A percentile compares a stretch with the other conserved stretches of the same genome.
phyloP scores from a whole-genome alignment of 805 yeast genomes.

The Barnettozyma sp. region DNA sequence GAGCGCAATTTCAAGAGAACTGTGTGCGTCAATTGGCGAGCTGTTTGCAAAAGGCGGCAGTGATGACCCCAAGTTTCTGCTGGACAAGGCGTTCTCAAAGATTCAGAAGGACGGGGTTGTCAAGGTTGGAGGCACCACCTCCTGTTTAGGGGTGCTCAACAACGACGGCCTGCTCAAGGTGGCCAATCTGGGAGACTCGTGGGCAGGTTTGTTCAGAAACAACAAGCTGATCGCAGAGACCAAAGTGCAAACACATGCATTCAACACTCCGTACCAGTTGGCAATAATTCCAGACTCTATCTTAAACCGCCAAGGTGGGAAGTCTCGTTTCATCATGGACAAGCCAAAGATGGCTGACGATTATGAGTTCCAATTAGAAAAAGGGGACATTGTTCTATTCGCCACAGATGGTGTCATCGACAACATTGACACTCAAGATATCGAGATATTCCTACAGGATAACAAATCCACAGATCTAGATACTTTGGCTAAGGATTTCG shows the following conservation, averaged over 20 bases:
- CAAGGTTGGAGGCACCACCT: constrained; percentile 90
- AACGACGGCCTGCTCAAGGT: constrained; percentile 49
- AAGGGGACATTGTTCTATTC: constrained; percentile 71
- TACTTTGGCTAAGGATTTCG: constrained; percentile 47
- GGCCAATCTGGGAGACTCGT: constrained; percentile 90
- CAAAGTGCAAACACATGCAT: constrained; percentile 72
- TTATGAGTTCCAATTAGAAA: constrained; percentile 55
- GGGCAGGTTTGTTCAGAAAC: constrained; percentile 81
- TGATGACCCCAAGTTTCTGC: constrained; percentile 32
- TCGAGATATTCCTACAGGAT: constrained; percentile 61
- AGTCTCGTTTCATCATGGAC: constrained; percentile 61
- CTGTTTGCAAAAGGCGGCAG: constrained; percentile 11
- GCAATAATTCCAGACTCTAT: constrained; percentile 72
- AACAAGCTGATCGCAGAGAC: constrained; percentile 58
- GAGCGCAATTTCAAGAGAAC: constrained; percentile 74
- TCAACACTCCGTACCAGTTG: constrained; percentile 89
- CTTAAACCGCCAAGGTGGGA: constrained; percentile 40
- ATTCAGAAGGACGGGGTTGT: constrained; percentile 51
- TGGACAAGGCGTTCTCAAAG: constrained; percentile 48
- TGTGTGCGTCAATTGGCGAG: constrained; percentile 51
- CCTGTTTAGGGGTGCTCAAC: constrained; percentile 71
- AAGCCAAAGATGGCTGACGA: constrained; percentile 62
- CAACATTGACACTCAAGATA: constrained; percentile 67
- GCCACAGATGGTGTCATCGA: constrained; percentile 95
- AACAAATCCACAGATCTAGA: constrained; percentile 34